Evolutionary conservation across 2,329 filamentous ascomycete genomes (phyloP), one percentile per base, ranked within the genome.

Genomic region (Fusarium subtropicale): DNA sequence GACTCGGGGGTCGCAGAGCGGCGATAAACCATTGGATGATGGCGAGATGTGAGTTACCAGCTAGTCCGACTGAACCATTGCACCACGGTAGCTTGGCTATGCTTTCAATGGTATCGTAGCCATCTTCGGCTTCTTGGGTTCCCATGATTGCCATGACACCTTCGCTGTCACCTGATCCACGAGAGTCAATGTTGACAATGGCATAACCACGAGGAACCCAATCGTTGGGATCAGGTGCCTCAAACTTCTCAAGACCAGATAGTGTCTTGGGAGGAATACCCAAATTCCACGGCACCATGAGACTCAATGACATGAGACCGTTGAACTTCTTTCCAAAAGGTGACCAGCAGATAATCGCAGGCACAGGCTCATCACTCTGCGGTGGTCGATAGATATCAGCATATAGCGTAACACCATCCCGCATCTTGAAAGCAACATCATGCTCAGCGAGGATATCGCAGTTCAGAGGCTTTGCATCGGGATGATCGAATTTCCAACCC

Each of bases 281-380:
- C 0, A 64, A 7, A 0, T 63, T 64, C 60, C 60, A 64, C 0
- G 60, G 59, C 1, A 64, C 59, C 60, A 64, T 64, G 1, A 63
- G 58, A 0, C 56, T 51, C 12, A 64, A 7, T 0, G 60, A 64
- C 8, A 64, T 15, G 10, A 64, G 36, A 1, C 60, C 60, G 2
- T 64, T 64, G 22, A 64, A 64, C 16, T 64, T 64, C 11, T 64
- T 64, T 7, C 60, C 60, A 1, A 64, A 64, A 12, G 60, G 60
- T 0, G 60, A 64, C 60, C 60, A 64, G 31, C 60, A 64, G 1
- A 64, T 34, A 4, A 64, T 57, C 0, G 59, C 59, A 7, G 60
- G 60, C 7, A 64, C 22, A 10, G 50, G 10, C 13, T 57, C 60
- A 39, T 64, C 12, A 3, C 31, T 64, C 1, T 57, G 26, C 0